These are phyloP conservation scores for Chlorociboria aeruginascens DNA, from an alignment of 495 filamentous ascomycete species.

Conservation along the genomic window DNA sequence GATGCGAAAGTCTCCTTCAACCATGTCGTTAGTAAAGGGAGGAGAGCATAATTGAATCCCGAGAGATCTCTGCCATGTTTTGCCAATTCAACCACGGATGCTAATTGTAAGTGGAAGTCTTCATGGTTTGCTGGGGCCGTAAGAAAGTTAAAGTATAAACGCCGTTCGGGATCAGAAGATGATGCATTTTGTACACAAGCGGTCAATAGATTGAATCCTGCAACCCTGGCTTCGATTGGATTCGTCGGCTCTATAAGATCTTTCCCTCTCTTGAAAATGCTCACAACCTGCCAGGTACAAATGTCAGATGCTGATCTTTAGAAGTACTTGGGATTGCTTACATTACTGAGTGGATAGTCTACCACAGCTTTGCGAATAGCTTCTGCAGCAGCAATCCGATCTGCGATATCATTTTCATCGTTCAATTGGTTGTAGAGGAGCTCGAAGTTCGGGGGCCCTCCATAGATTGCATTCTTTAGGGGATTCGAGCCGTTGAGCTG, in stretches of 20 bases:
- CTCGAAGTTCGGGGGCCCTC: slow-evolving; percentile 32
- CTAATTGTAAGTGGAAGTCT: slow-evolving; percentile 52
- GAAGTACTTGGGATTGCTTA: slow-evolving; percentile 10
- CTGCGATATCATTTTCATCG: slow-evolving; percentile 23
- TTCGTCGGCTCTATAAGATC: slow-evolving; percentile 49
- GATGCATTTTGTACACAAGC: slow-evolving; percentile 49
- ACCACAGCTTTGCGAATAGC: slow-evolving; percentile 39
- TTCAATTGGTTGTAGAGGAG: slow-evolving; percentile 25
- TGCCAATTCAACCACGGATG: slow-evolving; percentile 48
- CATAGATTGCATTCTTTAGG: slow-evolving; percentile 20
- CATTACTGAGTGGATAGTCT: slow-evolving; percentile 44
- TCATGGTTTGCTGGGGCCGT: slow-evolving; percentile 36
- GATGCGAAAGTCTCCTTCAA: slow-evolving; percentile 43
- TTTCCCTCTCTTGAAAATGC: slow-evolving; percentile 51
- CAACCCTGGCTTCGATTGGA: slow-evolving; percentile 36
- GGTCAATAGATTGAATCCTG: slow-evolving; percentile 50
- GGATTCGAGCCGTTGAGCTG: slow-evolving; percentile 18
- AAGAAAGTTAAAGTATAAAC: slow-evolving; percentile 51
- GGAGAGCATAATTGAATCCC: slow-evolving; percentile 51
- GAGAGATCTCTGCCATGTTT: slow-evolving; percentile 49
- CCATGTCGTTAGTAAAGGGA: slow-evolving; percentile 45
- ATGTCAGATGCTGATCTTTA: neutral
- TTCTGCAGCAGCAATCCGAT: slow-evolving; percentile 43
- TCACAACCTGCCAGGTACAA: slow-evolving; percentile 12
- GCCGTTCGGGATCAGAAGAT: slow-evolving; percentile 50